Evolutionary conservation across 169 alveolate genomes (phyloP), one percentile per base, ranked within the genome.

Genomic region (Plasmodium vivax): DNA sequence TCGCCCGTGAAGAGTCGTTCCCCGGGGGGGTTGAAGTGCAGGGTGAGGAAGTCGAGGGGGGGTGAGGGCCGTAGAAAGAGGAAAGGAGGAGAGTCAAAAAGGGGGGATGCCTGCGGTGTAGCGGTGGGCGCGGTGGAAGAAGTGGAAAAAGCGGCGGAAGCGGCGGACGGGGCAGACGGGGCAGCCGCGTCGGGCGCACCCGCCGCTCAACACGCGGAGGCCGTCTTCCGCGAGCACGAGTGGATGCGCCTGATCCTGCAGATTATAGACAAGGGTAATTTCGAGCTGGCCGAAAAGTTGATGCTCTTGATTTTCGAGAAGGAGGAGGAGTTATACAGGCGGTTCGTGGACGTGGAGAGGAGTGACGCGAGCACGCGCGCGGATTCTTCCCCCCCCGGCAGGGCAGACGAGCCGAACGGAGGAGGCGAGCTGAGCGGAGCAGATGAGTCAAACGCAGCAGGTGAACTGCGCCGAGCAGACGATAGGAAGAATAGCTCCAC

Each of bases 221-320:
- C 74, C 10, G 82, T 90, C 51, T 90, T 90, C 83, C 82, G 82
- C 72, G 91, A 90, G 32, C 94, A 90, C 77, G 94, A 51, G 36
- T 90, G 94, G 94, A 38, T 90, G 47, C 54, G 32, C 12, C 43
- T 90, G 34, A 90, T 90, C 36, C 74, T 90, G n/a, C 88, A 80
- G 82, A 8, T 90, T 6, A 90, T 90, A 80, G 73, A 90, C 72
- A 79, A 90, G 36, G 74, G 80, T 27, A 90, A 90, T 58, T 90
- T 90, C 27, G n/a, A 36, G 43, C 82, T 90, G 19, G 94, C 87
- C 36, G 80, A 90, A 90, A 81, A 79, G 38, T 80, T 90, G 62
- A 90, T 90, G 94, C 47, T 79, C 34, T 45, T 80, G 10, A 80
- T 90, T 51, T 90, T 90, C 80, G 74, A 90, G 36, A 90, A 90